Evolutionary conservation across 495 filamentous ascomycete genomes (phyloP), one percentile per base, ranked within the genome.

Genomic region (Neurospora hispaniola): DNA sequence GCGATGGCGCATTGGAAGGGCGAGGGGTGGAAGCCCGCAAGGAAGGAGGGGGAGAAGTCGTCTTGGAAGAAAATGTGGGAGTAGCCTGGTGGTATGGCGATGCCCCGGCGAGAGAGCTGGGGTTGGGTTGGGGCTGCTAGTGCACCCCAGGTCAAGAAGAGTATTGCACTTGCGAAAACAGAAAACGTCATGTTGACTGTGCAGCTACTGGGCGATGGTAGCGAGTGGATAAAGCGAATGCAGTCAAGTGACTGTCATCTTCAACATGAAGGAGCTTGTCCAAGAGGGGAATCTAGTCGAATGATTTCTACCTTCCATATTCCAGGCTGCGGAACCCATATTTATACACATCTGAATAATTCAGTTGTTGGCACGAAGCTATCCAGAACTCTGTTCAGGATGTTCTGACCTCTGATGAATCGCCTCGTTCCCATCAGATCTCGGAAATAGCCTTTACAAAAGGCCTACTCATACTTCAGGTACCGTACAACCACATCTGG

Each of bases 1-100:
- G 73, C 71, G 16, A 75, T n/a, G 14, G 71, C n/a, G 78, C 79
- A 81, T 44, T 76, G 77, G n/a, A 68, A 46, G 5, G 72, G 7
- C 4, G 71, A 73, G 2, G 73, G 75, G 4, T 62, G 69, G 20
- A 73, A 73, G 0, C 69, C 69, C 2, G 71, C 9, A 10, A 69
- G 14, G 14, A 3, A 54, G 71, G 16, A 62, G 54, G 16, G 54
- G 16, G 71, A 70, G 43, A 76, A 76, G 70, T 76, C 75, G 38
- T 76, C 71, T 18, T 73, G 66, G 48, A 76, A 76, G 39, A 76
- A 8, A 18, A 48, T 68, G 5, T 23, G 69, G 5, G 73, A 75
- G 62, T 71, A 76, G 18, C 74, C 71, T 0, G 71, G 11, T 12
- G 75, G 75, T 41, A 75, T 5, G 54, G 54, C 12, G 23, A 62